Evolutionary conservation across 108 stramenopile species (phyloP).

Genomic region (Nannochloropsis oceanica): DNA sequence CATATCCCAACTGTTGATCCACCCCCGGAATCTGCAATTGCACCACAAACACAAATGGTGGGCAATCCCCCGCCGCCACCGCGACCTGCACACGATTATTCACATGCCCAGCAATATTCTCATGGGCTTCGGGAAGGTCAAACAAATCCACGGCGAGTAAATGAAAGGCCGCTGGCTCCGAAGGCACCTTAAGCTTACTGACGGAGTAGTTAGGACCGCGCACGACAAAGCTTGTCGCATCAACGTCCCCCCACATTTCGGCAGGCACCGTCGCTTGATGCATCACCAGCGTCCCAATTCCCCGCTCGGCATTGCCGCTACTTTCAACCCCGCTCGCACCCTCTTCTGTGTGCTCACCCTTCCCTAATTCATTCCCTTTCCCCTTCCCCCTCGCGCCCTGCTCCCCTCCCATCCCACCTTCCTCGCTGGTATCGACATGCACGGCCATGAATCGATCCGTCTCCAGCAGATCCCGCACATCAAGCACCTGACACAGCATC

Average conservation of each 20-base stretch:
- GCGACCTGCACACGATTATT: constrained; percentile 63
- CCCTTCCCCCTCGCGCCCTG: neutral
- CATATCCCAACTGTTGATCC: constrained; percentile 5
- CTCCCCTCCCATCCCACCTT: neutral
- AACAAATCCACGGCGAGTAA: constrained; percentile 68
- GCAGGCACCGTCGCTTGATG: constrained; percentile 7
- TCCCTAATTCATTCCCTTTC: neutral
- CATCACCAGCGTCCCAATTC: neutral
- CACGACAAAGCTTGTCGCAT: constrained; percentile 64
- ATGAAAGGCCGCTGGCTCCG: constrained; percentile 58
- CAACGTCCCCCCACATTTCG: constrained; percentile 58
- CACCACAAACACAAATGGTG: constrained; percentile 32
- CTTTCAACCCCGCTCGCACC: neutral
- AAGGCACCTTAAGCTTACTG: constrained; percentile 56
- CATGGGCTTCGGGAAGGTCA: constrained; percentile 24
- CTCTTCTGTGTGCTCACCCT: neutral
- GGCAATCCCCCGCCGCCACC: constrained; percentile 9
- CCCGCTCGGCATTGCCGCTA: neutral
- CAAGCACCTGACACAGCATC: constrained; percentile 60
- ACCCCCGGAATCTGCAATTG: constrained; percentile 39
- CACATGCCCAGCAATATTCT: constrained; percentile 61
- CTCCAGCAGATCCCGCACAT: constrained; percentile 63
- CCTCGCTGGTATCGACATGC: constrained; percentile 30
- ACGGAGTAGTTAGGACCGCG: constrained; percentile 60
- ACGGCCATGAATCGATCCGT: constrained; percentile 50